Base-by-base conservation (phyloP, 108 stramenopile genomes). In the Asterionellopsis glacialis region DNA sequence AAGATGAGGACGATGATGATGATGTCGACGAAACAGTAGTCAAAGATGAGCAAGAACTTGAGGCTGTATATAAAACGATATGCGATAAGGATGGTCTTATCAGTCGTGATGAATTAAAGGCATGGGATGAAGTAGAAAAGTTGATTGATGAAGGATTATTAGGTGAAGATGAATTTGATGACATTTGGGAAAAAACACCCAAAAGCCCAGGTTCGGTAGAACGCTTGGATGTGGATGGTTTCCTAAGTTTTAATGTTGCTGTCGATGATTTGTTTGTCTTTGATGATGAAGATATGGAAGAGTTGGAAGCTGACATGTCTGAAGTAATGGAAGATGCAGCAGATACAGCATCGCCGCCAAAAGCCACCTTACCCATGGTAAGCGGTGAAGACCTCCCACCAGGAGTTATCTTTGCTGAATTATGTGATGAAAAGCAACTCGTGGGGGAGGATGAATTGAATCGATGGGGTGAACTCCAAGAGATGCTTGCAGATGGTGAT, bases 181-280 rank as follows among this genome's bases (percentile, higher is more conserved):
- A 75, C 11, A 59, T 93, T 21, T 89, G 85, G 87, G 50, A 55
- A 11, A 67, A 65, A 42, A 73, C 79, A 16, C 25, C 62, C 9
- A 66, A 79, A 50, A 62, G 57, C 48, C 71, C 27, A 47, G 58
- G 44, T 19, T 44, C 63, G 0, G 56, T 48, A 15, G 68, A 61
- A 13, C 57, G 49, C 28, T 58, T 90, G 49, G 84, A 85, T 63
- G 56, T 77, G 25, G 64, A 72, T 14, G 82, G 84, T 21, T 93
- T 93, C 59, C 45, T 81, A 22, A 76, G 38, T 22, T 87, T 89
- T 65, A 93, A 93, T 79, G 51, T 41, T 10, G 80, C 67, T 16
- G 49, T 93, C 43, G 91, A 93, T 65, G 77, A 76, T 43, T 68
- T 93, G 57, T 93, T 91, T 53, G 80, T 80, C 33, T 77, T 87